Evolutionary conservation across 2,329 filamentous ascomycete species (phyloP), one percentile per base, ranked within the genome.

Genomic region (Paraphoma chrysanthemicola): DNA sequence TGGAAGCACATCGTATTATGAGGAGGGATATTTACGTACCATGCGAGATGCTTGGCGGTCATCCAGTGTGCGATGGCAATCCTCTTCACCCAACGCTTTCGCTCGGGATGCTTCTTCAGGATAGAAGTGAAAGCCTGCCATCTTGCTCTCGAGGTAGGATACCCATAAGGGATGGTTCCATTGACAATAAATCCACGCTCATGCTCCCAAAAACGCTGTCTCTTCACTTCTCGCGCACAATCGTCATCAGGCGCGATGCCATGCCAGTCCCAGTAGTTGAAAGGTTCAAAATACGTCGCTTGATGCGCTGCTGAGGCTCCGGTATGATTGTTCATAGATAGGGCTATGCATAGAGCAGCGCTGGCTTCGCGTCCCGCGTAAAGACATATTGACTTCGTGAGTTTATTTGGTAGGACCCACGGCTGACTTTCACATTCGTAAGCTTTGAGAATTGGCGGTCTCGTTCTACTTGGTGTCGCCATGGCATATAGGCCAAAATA

Each of bases 221-320:
- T 53, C 45, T 64, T 69, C 9, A 46, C 36, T 6, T 48, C 46
- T 11, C 44, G 47, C 1, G 57, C 48, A 38, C 28, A 44, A 2
- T 17, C 31, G 11, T 55, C 50, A 42, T 56, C 49, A 14, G 51
- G 46, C 51, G 48, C 36, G 2, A 57, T 16, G 0, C 58, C 62
- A 44, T 64, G 53, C 69, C 70, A 73, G 54, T 71, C 69, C 59
- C 56, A 68, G 54, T 67, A 71, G 3, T 59, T 66, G 48, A 71
- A 71, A 6, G 69, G 68, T 44, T 71, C 67, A 42, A 59, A 56
- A 16, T 64, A 54, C 29, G 57, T 52, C 4, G 55, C 54, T 42
- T 45, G 29, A 18, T 52, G 31, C 14, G 57, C 55, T 18, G 49
- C 55, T 10, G 51, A 23, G 29, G 31, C 36, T 11, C 38, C 38